Evolutionary conservation across 208 protist species (phyloP), one percentile per base, ranked within the genome.

Genomic region (Sergeia podlipaevii): DNA sequence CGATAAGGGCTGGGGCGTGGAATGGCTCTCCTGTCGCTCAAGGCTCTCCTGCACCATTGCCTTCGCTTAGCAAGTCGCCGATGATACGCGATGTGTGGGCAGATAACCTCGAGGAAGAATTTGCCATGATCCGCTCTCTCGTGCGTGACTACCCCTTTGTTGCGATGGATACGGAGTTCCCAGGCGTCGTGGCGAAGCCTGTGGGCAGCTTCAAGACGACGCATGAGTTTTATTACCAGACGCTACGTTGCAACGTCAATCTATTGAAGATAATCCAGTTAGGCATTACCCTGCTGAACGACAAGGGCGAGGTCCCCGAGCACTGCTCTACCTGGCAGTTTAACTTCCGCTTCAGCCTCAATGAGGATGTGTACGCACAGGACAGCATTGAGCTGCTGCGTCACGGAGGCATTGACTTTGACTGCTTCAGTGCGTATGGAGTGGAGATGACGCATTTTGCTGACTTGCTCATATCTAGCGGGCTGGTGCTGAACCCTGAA

Each of bases 81-180:
- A 95, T 95, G 81, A 97, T 97, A 59, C 74, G 78, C 15, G 98
- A 99, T 54, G 98, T 99, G 13, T 99, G 98, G 98, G 88, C 81
- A 11, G 71, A 95, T 32, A 99, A 99, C 65, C 76, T 99, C 15
- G 95, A 98, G 42, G 76, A 95, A 53, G 97, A 99, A 69, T 98
- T 99, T 62, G 85, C 67, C 26, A 60, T 85, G 23, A 99, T 99
- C 7, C 80, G 91, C 13, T 82, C 95, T 6, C 63, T 99, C 0
- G 70, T 99, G 32, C 82, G 97, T 43, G 84, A 98, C 45, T 99
- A 98, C 74, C 97, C 97, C 3, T 99, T 93, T 74, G 90, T 97
- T n/a, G 79, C 82, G 18, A 91, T 98, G 97, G 98, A 99, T 74
- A 99, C 98, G 8, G 98, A 99, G 78, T 99, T 99, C 71, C 98